Conservation (phyloP, 2,329 filamentous ascomycete species). For the Zymoseptoria brevis region DNA sequence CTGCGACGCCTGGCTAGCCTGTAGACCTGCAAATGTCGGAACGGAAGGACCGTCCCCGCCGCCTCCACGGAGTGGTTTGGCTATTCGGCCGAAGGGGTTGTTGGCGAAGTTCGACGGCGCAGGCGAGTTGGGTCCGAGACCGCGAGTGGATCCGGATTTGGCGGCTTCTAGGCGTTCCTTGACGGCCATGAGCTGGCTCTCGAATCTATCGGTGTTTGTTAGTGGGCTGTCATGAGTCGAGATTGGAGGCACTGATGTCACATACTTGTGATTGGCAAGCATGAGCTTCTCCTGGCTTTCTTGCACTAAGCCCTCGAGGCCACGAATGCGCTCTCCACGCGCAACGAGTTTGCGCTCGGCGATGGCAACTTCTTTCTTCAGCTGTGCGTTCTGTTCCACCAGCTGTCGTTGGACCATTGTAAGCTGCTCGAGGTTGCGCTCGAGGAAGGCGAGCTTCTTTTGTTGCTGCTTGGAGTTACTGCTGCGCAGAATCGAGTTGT, state of each 20-base stretch:
- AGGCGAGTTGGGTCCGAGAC: conserved; percentile 55
- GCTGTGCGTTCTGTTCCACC: conserved; percentile 90
- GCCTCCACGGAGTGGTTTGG: conserved; percentile 56
- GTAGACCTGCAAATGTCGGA: conserved; percentile 37
- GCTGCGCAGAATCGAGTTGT: conserved; percentile 93
- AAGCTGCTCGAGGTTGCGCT: conserved; percentile 94
- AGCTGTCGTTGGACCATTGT: conserved; percentile 96
- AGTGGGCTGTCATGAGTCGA: neutral
- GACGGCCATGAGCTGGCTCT: conserved; percentile 90
- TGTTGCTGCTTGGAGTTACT: conserved; percentile 98
- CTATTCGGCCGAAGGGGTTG: conserved; percentile 65
- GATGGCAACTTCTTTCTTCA: conserved; percentile 99
- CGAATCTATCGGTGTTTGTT: conserved; percentile 59
- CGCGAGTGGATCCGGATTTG: conserved; percentile 83
- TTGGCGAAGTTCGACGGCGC: conserved; percentile 42
- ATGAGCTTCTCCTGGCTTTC: conserved; percentile 98
- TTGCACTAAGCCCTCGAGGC: conserved; percentile 81
- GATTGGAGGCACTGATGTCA: conserved; percentile 16
- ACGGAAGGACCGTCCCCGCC: conserved; percentile 36
- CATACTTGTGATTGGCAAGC: conserved; percentile 91
- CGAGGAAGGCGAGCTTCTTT: conserved; percentile 99
- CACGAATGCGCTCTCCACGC: conserved; percentile 92
- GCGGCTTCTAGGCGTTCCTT: conserved; percentile 96
- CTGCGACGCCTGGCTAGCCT: conserved; percentile 19
- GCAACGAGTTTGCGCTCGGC: conserved; percentile 95